These are phyloP conservation scores for Vanrija sp. DNA, from an alignment of 1,284 basidiomycete genomes.

Conservation along the genomic window DNA sequence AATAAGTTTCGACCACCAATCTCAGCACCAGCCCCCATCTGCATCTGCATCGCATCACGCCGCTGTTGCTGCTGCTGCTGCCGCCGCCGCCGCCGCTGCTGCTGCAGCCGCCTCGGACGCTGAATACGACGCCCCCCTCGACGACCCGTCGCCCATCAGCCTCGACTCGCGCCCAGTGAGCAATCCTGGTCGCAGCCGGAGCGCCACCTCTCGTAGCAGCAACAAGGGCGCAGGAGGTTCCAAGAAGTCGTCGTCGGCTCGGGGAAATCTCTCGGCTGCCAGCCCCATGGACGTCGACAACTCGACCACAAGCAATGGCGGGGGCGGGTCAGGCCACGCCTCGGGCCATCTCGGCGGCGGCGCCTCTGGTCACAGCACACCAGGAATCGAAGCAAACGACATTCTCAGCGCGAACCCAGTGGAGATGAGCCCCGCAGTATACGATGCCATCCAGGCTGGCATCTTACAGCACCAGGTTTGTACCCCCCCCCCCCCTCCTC, in stretches of 20 bases:
- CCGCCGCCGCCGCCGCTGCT: neutral
- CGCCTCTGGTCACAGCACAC: slow-evolving; percentile 4
- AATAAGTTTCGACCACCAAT: neutral
- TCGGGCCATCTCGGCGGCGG: neutral
- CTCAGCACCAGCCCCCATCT: neutral
- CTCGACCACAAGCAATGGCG: neutral
- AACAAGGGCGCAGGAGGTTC: neutral
- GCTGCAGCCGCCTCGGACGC: neutral
- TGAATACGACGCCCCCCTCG: slow-evolving; percentile 9
- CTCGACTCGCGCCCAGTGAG: slow-evolving; percentile 12
- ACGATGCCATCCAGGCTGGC: slow-evolving; percentile 20
- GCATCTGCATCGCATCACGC: neutral
- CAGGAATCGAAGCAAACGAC: slow-evolving; percentile 2
- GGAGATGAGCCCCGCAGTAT: slow-evolving; percentile 4
- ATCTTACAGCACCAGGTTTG: slow-evolving; percentile 21
- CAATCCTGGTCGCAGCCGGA: slow-evolving; percentile 1
- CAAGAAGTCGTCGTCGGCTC: neutral
- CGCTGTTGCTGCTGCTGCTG: neutral
- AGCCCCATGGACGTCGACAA: slow-evolving; percentile 1
- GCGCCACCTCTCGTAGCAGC: neutral
- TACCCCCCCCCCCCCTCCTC: neutral
- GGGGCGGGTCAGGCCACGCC: neutral
- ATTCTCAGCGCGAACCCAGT: slow-evolving; percentile 4
- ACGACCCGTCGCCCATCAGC: slow-evolving; percentile 19
- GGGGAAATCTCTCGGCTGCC: neutral